Base-by-base conservation (phyloP, 2,329 filamentous ascomycete species). In the Fusarium sp. region DNA sequence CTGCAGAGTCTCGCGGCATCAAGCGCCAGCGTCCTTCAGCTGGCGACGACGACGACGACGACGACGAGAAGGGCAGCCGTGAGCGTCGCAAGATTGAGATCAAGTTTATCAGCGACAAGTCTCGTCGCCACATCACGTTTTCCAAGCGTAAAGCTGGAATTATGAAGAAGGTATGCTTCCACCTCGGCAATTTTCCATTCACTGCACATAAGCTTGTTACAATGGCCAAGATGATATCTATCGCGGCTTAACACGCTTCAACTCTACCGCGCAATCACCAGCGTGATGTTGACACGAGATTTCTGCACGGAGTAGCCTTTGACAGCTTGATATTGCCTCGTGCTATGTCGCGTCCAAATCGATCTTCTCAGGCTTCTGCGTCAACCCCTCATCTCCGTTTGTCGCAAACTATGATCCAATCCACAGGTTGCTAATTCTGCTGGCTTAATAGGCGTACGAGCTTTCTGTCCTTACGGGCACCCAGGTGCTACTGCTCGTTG, bases 61-160 rank as follows among this genome's bases (percentile, higher is more conserved):
- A 98, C 75, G 94, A 97, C 76, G 95, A 98, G 82, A 98, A 98
- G 89, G 93, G 93, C 70, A 94, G 94, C 79, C 94, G 96, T 82
- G 96, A 98, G 88, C 91, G 96, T 80, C 91, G 96, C 84, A 99
- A 99, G 91, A 99, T 99, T 78, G 96, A 99, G 84, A 99, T 99
- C 85, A 99, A 99, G 88, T 99, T 99, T 85, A 99, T 99, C 82
- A 95, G 94, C 83, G 96, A 99, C 84, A 99, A 99, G 87, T 98
- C 95, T 84, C 94, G 96, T 84, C 92, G 96, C 70, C 96, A 99
- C 86, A 99, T 98, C 81, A 98, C 96, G 77, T 98, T 99, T 82
- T 98, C 95, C 75, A 99, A 99, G 90, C 93, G 96, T 81, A 99
- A 99, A 87, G 96, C 96, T 59, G 96, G 96, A 76, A 98, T 99